Evolutionary conservation across 805 yeast genomes (phyloP), one percentile per base, ranked within the genome.

Genomic region (Saccharomycopsis fibuligera): DNA sequence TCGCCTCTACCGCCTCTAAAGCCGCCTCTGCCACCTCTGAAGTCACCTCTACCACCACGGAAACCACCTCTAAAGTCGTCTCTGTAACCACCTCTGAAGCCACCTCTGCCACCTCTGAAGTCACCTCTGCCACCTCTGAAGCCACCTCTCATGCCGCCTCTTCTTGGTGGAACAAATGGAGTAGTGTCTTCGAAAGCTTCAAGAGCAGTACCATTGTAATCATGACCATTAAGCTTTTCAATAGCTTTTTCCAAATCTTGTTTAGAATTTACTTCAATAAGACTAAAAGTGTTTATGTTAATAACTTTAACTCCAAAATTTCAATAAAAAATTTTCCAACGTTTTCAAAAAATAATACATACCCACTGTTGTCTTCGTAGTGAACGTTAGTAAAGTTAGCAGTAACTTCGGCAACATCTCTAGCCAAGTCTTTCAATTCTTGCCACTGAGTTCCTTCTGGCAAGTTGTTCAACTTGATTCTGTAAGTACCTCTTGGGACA

Each of bases 391-490:
- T 50, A 24, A 33, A 53, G 22, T 38, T 47, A 8, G 54, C 49
- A 23, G 36, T 35, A 71, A 62, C 69, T 67, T 58, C 72, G 70
- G 56, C 49, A 5, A 47, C 44, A 38, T 84, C 89, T 64, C 95
- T 77, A 56, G 88, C 89, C 63, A 86, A 80, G 70, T 91, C 98
- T 72, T 89, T 86, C 62, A 86, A 75, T 60, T 84, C 91, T 73
- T 86, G 93, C 95, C 95, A 86, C 45, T 87, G 81, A 50, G 86
- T 74, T 54, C 81, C 81, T 58, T 81, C 84, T 58, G 90, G 90
- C 60, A 86, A 72, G 66, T 79, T 78, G 57, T 77, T 67, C 31
- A 85, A 77, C 62, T 81, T 76, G 52, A 82, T 79, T 73, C 93
- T 78, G 69, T 70, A 78, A 67, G 84, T 81, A 60, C 87, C 87